A percentile compares a stretch with the other conserved stretches of the same genome.
phyloP scores from a whole-genome alignment of 805 yeast species.

The Wickerhamomyces alni region DNA sequence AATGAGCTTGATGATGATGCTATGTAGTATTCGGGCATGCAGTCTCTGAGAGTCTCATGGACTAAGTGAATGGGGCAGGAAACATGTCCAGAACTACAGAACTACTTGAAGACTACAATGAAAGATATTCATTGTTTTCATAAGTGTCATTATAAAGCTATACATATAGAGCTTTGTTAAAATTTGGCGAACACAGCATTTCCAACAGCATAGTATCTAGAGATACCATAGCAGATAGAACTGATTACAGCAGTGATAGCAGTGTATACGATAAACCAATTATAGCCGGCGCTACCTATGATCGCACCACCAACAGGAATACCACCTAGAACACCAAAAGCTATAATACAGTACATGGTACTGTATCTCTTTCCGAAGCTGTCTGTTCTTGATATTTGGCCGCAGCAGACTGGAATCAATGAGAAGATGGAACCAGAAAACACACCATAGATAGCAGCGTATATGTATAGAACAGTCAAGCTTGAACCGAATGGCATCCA shows the following conservation, averaged over 20 bases:
- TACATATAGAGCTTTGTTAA: too few relatives aligned
- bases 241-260: constrained; percentile 32
- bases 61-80: too few relatives aligned
- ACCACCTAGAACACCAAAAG: constrained; percentile 43
- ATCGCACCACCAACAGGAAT: constrained; percentile 48
- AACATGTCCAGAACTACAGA: too few relatives aligned
- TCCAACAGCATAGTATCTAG: constrained; percentile 43
- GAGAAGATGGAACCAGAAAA: constrained; percentile 50
- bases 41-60: too few relatives aligned
- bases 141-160: too few relatives aligned
- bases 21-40: too few relatives aligned
- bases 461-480: constrained; percentile 31
- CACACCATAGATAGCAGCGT: constrained; percentile 45
- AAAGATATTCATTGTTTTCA: too few relatives aligned
- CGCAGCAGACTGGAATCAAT: constrained; percentile 52
- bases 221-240: constrained; percentile 32
- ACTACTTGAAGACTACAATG: too few relatives aligned
- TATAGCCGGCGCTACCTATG: constrained; percentile 32
- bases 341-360: constrained; percentile 51
- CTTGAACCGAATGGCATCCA: constrained; percentile 36
- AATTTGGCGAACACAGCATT: neutral
- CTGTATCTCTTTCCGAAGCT: constrained; percentile 50
- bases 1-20: too few relatives aligned
- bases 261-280: constrained; percentile 30
- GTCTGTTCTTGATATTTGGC: constrained; percentile 48